A percentile compares a stretch with the other conserved stretches of the same genome.
phyloP scores from a whole-genome alignment of 805 yeast genomes.

The Wickerhamiella spandovensis region DNA sequence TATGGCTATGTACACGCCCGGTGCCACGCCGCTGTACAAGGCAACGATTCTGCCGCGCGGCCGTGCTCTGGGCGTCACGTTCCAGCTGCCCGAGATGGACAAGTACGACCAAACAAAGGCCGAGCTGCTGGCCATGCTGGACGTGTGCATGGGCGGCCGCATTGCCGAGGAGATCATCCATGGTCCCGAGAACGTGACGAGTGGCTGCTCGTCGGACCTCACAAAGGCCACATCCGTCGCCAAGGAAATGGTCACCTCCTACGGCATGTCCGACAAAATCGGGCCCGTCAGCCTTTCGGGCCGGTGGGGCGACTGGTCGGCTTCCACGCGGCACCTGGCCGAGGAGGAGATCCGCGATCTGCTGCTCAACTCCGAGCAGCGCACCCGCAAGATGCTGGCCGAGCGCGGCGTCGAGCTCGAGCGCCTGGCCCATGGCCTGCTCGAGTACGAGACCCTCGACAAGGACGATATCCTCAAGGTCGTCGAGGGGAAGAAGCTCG shows the following conservation, averaged over 20 bases:
- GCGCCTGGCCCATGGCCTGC: constrained; percentile 80
- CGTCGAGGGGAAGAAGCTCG: constrained; percentile 64
- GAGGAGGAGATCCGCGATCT: constrained; percentile 80
- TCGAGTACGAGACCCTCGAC: constrained; percentile 90
- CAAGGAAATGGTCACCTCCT: constrained; percentile 90
- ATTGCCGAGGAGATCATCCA: constrained; percentile 89
- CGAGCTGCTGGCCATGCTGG: constrained; percentile 83
- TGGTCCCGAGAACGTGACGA: constrained; percentile 84
- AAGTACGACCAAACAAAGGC: constrained; percentile 82
- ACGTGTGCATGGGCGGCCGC: constrained; percentile 98
- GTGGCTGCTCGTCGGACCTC: constrained; percentile 90
- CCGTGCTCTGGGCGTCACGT: constrained; percentile 89
- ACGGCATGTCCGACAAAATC: constrained; percentile 88
- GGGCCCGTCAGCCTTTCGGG: constrained; percentile 88
- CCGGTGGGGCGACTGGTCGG: constrained; percentile 92
- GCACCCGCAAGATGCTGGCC: constrained; percentile 57
- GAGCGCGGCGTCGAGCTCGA: constrained; percentile 58
- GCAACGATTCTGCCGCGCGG: constrained; percentile 97
- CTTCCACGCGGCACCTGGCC: constrained; percentile 73
- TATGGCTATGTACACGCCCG: constrained; percentile 88
- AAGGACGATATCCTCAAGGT: constrained; percentile 81
- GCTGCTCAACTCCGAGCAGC: constrained; percentile 59
- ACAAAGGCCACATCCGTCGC: constrained; percentile 85
- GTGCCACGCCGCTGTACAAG: constrained; percentile 90
- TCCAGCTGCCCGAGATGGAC: constrained; percentile 97